These are phyloP conservation scores for Dovyalis caffra DNA, from an alignment of 345 rosid genomes.

Conservation along the genomic window DNA sequence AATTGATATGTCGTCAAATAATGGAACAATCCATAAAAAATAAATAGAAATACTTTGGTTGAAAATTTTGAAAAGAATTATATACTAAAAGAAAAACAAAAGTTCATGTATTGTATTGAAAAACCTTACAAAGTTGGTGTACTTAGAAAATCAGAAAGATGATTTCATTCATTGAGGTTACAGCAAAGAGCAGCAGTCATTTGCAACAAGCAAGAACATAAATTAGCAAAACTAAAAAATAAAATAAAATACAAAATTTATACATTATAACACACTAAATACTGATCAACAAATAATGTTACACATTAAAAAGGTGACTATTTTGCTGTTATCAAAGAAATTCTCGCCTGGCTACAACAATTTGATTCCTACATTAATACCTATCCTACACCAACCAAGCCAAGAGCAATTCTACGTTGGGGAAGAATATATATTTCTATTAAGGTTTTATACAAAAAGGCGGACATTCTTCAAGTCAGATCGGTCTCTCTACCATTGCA, in stretches of 20 bases:
- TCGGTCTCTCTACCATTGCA: slow-evolving; percentile 8
- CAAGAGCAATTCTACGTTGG: slow-evolving; percentile 4
- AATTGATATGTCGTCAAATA: too few relatives aligned
- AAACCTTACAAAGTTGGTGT: too few relatives aligned
- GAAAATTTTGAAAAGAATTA: too few relatives aligned
- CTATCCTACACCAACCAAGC: slow-evolving; percentile 23
- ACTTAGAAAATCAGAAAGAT: not conserved
- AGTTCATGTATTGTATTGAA: too few relatives aligned
- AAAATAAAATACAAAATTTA: slow-evolving; percentile 22
- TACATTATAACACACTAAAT: slow-evolving; percentile 21
- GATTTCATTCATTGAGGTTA: not conserved
- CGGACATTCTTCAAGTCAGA: slow-evolving; percentile 10
- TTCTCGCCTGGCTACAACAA: slow-evolving; percentile 21
- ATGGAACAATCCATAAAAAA: too few relatives aligned
- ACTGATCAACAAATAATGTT: slow-evolving; percentile 27
- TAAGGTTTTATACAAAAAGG: slow-evolving; percentile 23
- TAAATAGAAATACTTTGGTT: too few relatives aligned
- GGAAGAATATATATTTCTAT: slow-evolving; percentile 1
- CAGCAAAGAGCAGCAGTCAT: not conserved
- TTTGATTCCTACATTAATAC: slow-evolving; percentile 23
- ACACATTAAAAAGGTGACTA: slow-evolving; percentile 12
- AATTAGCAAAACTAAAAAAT: not conserved
- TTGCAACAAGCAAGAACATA: not conserved
- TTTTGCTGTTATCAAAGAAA: slow-evolving; percentile 1
- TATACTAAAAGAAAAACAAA: too few relatives aligned